Evolutionary conservation across 139 green algal genomes (phyloP), one percentile per base, ranked within the genome.

Genomic region (Dunaliella primolecta): DNA sequence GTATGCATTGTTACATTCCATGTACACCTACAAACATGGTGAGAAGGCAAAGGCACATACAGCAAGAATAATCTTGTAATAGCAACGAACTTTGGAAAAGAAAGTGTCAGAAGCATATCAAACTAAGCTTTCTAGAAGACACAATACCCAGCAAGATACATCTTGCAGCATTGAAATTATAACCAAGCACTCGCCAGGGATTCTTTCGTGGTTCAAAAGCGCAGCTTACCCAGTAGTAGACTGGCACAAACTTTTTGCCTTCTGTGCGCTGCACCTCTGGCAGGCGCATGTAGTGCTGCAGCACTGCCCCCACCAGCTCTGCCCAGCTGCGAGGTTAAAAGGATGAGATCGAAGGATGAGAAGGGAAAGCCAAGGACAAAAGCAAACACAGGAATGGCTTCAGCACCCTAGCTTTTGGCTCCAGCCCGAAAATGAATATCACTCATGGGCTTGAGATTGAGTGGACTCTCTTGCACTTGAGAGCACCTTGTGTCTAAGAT

Each of bases 191-290:
- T n/a, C n/a, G n/a, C n/a, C n/a, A n/a, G n/a, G n/a, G n/a, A n/a
- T n/a, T n/a, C n/a, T n/a, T n/a, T n/a, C n/a, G n/a, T n/a, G n/a
- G n/a, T n/a, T n/a, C n/a, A n/a, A n/a, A n/a, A n/a, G n/a, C n/a
- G n/a, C n/a, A n/a, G n/a, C 79, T 36, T 37, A 83, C 79, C 79
- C 79, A 83, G 79, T 83, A 83, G 79, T 83, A 83, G 2, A 83
- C 79, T 1, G 79, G 79, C 37, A 83, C 38, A 33, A 83, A 83
- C 38, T 37, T 75, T 35, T 23, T 71, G 29, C 79, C 79, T 1
- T 46, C 37, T 1, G 79, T 75, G 27, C 79, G 37, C 37, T 38
- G 27, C 38, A 83, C 79, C 37, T 83, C 79, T 27, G 79, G 79
- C 1, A 83, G 38, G 25, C 38, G n/a, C 31, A 37, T 38, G 31